Percentiles rank a stretch among this genome's conserved stretches.
These are phyloP conservation scores for Ganoderma sp. DNA, from an alignment of 1,284 basidiomycete genomes.

Conservation along the genomic window DNA sequence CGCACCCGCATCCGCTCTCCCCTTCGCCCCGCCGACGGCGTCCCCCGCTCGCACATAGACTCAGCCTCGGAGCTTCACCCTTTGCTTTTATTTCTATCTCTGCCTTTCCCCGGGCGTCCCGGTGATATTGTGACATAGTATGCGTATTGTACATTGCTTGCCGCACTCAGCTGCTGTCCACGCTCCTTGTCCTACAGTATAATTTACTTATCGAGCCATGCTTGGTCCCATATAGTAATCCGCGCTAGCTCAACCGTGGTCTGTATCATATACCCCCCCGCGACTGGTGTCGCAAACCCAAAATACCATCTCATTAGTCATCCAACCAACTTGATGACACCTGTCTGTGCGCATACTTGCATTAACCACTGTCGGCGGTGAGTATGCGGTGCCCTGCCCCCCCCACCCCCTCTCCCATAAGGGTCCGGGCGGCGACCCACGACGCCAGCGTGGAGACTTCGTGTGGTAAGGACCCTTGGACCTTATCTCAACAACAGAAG, in stretches of 20 bases:
- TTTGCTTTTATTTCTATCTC: background rate
- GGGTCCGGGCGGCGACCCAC: background rate
- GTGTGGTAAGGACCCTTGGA: background rate
- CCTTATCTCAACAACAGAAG: background rate
- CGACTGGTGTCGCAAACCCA: background rate
- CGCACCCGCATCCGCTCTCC: background rate
- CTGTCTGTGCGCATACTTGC: background rate
- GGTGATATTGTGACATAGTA: conserved; percentile 7
- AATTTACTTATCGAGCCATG: background rate
- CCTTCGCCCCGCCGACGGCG: background rate
- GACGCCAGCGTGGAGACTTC: background rate
- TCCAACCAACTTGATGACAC: background rate
- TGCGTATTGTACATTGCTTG: conserved; percentile 9
- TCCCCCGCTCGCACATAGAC: background rate
- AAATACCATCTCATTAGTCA: background rate
- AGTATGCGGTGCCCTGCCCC: background rate
- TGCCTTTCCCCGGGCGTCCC: background rate
- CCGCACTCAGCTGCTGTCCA: background rate
- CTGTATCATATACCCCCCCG: conserved; percentile 13
- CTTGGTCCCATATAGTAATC: conserved; percentile 11
- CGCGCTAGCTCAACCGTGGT: conserved; percentile 3
- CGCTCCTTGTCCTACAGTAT: conserved; percentile 5
- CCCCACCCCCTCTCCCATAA: background rate
- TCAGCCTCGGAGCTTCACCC: background rate
- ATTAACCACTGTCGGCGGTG: background rate